phyloP scores from a whole-genome alignment of 2,329 filamentous ascomycete genomes.

The Lasiodiplodia hormozganensis region DNA sequence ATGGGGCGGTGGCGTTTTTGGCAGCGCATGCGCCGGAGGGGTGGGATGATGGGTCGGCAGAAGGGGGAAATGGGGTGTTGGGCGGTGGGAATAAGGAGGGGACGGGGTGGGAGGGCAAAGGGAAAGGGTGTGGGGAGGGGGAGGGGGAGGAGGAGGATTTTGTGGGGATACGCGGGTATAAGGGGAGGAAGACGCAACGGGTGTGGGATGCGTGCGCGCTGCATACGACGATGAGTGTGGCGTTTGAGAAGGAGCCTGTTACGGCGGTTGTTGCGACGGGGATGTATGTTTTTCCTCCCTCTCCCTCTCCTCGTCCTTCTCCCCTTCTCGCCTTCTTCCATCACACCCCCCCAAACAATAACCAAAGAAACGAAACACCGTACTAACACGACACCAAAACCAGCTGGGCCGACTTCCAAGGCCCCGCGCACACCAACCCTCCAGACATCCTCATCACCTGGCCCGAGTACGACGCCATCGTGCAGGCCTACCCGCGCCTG shows the following conservation, averaged over 20 bases:
- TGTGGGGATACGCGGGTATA: not conserved
- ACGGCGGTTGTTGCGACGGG: conserved; percentile 47
- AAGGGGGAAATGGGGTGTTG: conserved; percentile 30
- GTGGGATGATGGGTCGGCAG: conserved; percentile 42
- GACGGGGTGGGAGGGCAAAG: not conserved
- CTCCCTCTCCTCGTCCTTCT: not conserved
- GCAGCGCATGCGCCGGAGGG: conserved; percentile 33
- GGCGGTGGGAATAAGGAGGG: conserved; percentile 43
- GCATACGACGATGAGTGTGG: conserved; percentile 48
- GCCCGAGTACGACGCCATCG: conserved; percentile 45
- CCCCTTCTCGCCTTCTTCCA: too few relatives aligned
- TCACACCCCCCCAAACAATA: too few relatives aligned
- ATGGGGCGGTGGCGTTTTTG: conserved; percentile 52
- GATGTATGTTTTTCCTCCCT: conserved; percentile 37
- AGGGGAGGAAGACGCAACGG: conserved; percentile 44
- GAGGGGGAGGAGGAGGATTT: not conserved
- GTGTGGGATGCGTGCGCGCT: conserved; percentile 59
- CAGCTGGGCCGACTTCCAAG: conserved; percentile 47
- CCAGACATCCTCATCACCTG: conserved; percentile 36
- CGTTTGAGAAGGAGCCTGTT: conserved; percentile 51
- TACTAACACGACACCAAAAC: not conserved
- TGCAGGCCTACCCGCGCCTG: conserved; percentile 44
- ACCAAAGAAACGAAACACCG: not conserved
- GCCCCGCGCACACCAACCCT: conserved; percentile 42
- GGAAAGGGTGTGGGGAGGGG: not conserved